Percentiles rank a stretch among this genome's conserved stretches.
Conservation (phyloP, 2,329 filamentous ascomycete species). For the Diaporthe ampelina region DNA sequence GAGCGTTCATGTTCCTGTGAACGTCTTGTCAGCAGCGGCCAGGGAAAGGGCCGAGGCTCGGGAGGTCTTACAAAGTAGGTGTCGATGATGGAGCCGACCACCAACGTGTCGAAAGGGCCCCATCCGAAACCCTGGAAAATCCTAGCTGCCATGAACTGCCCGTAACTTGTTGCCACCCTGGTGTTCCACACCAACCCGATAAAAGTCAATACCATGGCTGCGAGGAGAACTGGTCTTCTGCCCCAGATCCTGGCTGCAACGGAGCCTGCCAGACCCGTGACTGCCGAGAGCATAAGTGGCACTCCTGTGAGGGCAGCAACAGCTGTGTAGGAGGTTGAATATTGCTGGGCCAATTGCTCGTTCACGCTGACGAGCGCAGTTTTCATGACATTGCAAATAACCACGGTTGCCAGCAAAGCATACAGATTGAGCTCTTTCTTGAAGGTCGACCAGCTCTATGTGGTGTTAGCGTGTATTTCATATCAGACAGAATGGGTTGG, state of each 20-base stretch:
- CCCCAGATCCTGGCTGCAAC: conserved; percentile 62
- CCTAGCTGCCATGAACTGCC: conserved; percentile 64
- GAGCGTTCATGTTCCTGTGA: conserved; percentile 66
- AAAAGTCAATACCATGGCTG: conserved; percentile 60
- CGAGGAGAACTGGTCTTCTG: conserved; percentile 67
- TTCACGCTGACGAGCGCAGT: conserved; percentile 66
- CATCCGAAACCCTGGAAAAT: conserved; percentile 71
- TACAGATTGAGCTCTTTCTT: conserved; percentile 66
- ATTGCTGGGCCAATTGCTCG: conserved; percentile 57
- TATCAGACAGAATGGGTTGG: neutral
- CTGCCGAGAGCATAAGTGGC: conserved; percentile 64
- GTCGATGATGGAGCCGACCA: conserved; percentile 67
- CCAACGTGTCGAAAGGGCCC: conserved; percentile 69
- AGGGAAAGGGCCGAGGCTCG: neutral
- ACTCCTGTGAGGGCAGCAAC: conserved; percentile 65
- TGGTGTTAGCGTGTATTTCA: conserved; percentile 26
- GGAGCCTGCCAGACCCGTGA: conserved; percentile 59
- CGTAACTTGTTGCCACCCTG: conserved; percentile 56
- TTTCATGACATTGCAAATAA: conserved; percentile 66
- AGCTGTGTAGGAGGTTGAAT: conserved; percentile 61
- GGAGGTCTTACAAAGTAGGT: conserved; percentile 65
- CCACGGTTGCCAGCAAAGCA: conserved; percentile 61
- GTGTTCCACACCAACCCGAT: conserved; percentile 66
- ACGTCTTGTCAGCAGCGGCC: conserved; percentile 44
- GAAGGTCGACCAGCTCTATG: conserved; percentile 69